Evolutionary conservation across 495 filamentous ascomycete genomes (phyloP).

Genomic region (Xylaria acuta): DNA sequence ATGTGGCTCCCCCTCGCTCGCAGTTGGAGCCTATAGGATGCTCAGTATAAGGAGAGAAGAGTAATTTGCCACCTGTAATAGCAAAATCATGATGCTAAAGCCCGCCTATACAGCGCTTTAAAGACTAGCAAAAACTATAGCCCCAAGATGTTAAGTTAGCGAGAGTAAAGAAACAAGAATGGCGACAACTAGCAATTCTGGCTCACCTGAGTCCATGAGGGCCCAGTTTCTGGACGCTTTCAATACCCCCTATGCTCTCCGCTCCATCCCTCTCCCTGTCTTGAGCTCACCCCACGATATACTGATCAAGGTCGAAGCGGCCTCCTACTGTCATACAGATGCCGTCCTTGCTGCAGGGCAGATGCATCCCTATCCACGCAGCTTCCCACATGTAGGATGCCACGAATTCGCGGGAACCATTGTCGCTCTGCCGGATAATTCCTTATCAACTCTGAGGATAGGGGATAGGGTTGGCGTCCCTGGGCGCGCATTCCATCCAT

Average conservation of each 20-base stretch:
- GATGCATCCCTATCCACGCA: constrained; percentile 38
- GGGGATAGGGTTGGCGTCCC: constrained; percentile 45
- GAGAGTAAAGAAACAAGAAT: not conserved
- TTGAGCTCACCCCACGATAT: constrained; percentile 39
- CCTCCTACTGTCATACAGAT: constrained; percentile 51
- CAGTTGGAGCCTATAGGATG: not conserved
- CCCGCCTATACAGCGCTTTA: not conserved
- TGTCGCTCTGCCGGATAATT: constrained; percentile 26
- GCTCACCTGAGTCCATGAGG: constrained; percentile 39
- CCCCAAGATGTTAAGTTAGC: not conserved
- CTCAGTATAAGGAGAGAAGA: not conserved
- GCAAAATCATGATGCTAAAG: not conserved
- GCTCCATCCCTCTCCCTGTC: constrained; percentile 34
- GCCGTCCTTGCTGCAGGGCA: constrained; percentile 43
- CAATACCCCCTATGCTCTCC: constrained; percentile 43
- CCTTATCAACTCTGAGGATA: constrained; percentile 27
- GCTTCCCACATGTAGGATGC: constrained; percentile 37
- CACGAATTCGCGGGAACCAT: constrained; percentile 43
- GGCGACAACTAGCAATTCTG: not conserved
- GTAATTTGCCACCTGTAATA: not conserved
- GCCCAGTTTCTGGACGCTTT: constrained; percentile 47
- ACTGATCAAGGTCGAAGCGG: constrained; percentile 46
- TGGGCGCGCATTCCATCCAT: constrained; percentile 47
- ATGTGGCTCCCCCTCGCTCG: not conserved
- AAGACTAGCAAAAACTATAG: not conserved